Evolutionary conservation across 768 basidiomycete species (phyloP), one percentile per base, ranked within the genome.

Genomic region (Fomitopsis serialis): DNA sequence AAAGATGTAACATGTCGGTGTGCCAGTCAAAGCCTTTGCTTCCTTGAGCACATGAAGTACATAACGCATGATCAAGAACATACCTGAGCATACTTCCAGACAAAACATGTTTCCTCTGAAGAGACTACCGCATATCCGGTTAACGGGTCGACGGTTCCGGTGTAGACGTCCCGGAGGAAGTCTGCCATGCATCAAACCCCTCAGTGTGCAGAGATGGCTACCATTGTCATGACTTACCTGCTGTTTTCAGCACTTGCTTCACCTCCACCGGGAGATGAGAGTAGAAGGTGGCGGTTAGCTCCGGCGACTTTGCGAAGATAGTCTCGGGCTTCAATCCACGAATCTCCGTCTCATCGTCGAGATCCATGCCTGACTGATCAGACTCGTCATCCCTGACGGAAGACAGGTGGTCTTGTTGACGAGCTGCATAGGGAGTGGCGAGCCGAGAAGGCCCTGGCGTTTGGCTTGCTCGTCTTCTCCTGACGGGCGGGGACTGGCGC

Each of bases 1-100:
- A 60, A 92, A 89, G 43, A 92, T 90, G 59, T 91, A 91, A 65
- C 89, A 90, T 11, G 88, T 91, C 9, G 87, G 87, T 34, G 79
- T 81, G 24, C 86, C 83, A 65, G 80, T 83, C 53, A 87, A 74
- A 1, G 83, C 80, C 74, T 84, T 49, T 2, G 6, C 12, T 17
- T n/a, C n/a, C n/a, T n/a, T n/a, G n/a, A n/a, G n/a, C n/a, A n/a
- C n/a, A n/a, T n/a, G n/a, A n/a, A n/a, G n/a, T n/a, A n/a, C n/a
- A n/a, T n/a, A n/a, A n/a, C n/a, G n/a, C n/a, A n/a, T n/a, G n/a
- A n/a, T n/a, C 29, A 15, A 12, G 1, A 24, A 42, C 13, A 34
- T 57, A 80, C 84, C 68, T 87, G 83, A 42, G 83, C 78, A 70
- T 91, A 85, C 56, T 88, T 85, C 89, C 89, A 92, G 45, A 90